phyloP scores from a whole-genome alignment of 1,139 yeast genomes.

The Scheffersomyces parashehatae region DNA sequence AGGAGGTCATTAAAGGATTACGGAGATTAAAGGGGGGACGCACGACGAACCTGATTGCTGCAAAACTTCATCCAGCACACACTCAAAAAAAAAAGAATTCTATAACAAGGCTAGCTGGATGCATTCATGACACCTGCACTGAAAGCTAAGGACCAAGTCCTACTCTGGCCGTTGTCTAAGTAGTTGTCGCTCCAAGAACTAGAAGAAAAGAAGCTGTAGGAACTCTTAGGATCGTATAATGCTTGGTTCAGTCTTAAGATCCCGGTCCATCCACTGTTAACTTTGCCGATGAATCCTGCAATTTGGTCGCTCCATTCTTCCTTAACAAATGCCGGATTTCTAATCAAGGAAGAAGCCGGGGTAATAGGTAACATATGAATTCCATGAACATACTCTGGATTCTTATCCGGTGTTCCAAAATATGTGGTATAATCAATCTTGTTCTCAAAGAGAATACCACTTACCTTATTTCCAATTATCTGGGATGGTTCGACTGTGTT shows the following conservation, averaged over 20 bases:
- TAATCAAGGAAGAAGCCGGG: conserved; percentile 75
- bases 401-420: conserved; percentile 54
- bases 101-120: neutral
- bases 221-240: conserved; percentile 61
- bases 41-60: too few relatives aligned
- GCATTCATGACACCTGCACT: conserved; percentile 19
- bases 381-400: conserved; percentile 84
- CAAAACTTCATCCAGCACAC: too few relatives aligned
- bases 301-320: conserved; percentile 80
- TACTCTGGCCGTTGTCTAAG: conserved; percentile 86
- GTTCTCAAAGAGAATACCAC: conserved; percentile 82
- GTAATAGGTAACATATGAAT: conserved; percentile 93
- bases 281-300: conserved; percentile 47
- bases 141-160: conserved; percentile 86
- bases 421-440: conserved; percentile 90
- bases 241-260: conserved; percentile 79
- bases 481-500: conserved; percentile 61
- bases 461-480: conserved; percentile 62
- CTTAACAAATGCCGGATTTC: conserved; percentile 66
- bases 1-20: too few relatives aligned
- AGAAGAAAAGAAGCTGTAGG: conserved; percentile 69
- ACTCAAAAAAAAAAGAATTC: too few relatives aligned
- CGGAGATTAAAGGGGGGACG: too few relatives aligned
- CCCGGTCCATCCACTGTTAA: conserved; percentile 87
- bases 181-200: conserved; percentile 47